phyloP scores from a whole-genome alignment of 2,329 filamentous ascomycete genomes.

The Hymenotorrendiella dingleyae region DNA sequence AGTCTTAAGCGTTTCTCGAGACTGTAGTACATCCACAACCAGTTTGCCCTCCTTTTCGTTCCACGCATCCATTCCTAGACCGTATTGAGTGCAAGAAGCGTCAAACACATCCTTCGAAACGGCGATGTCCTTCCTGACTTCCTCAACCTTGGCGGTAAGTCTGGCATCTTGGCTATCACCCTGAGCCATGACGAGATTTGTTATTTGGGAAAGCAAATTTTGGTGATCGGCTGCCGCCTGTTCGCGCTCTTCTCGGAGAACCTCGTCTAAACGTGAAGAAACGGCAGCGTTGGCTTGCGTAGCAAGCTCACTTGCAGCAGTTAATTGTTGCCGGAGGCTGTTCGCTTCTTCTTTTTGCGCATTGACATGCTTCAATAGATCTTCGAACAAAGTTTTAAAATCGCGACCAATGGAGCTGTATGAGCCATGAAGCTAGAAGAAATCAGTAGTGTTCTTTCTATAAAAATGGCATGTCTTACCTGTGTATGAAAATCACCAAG shows the following conservation, averaged over 20 bases:
- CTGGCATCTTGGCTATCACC: slow-evolving; percentile 68
- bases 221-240: slow-evolving; percentile 69
- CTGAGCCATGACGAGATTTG: slow-evolving; percentile 67
- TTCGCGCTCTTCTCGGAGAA: slow-evolving; percentile 69
- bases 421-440: slow-evolving; percentile 66
- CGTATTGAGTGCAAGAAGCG: slow-evolving; percentile 59
- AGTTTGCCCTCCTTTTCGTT: slow-evolving; percentile 61
- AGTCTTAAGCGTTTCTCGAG: slow-evolving; percentile 70
- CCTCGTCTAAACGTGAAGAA: slow-evolving; percentile 59
- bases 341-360: slow-evolving; percentile 74
- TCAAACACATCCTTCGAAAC: slow-evolving; percentile 61
- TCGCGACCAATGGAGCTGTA: slow-evolving; percentile 80
- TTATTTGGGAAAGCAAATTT: slow-evolving; percentile 69
- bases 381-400: slow-evolving; percentile 80
- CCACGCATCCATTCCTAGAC: slow-evolving; percentile 70
- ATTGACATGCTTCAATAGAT: slow-evolving; percentile 67
- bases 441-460: slow-evolving; percentile 15
- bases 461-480: slow-evolving; percentile 31
- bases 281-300: slow-evolving; percentile 63
- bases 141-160: slow-evolving; percentile 55
- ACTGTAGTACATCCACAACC: slow-evolving; percentile 64
- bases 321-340: slow-evolving; percentile 64
- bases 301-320: slow-evolving; percentile 61
- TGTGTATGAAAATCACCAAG: slow-evolving; percentile 76
- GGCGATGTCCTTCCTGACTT: slow-evolving; percentile 58